Conservation (phyloP, 345 rosid species). For the Hibiscus tridactylites region DNA sequence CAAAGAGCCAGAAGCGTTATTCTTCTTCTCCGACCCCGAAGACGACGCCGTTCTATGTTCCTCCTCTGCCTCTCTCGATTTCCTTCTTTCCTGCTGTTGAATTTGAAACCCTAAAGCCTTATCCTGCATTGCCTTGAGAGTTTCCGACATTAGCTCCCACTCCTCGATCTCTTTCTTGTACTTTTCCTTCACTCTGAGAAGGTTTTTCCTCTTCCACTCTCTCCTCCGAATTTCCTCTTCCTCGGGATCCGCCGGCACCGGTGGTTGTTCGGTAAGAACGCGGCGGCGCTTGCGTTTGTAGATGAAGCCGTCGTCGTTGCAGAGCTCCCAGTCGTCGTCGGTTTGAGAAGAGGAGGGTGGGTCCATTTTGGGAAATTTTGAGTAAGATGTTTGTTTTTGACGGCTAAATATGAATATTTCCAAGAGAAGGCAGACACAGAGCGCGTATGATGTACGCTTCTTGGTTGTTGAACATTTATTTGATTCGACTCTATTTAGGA, state of each 20-base stretch:
- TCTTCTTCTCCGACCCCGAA: conserved; percentile 7
- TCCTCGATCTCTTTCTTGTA: conserved; percentile 51
- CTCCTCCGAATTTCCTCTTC: conserved; percentile 1
- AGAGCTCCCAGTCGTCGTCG: conserved; percentile 63
- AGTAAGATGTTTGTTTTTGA: not conserved
- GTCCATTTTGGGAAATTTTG: not conserved
- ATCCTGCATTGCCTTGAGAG: conserved; percentile 40
- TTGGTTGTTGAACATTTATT: not conserved
- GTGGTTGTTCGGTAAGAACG: conserved; percentile 15
- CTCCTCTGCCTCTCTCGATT: conserved; percentile 6
- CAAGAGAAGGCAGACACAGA: not conserved
- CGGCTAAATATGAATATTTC: not conserved
- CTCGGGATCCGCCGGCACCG: conserved; percentile 24
- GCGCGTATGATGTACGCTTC: not conserved
- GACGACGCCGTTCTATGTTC: conserved; percentile 17
- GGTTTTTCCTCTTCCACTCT: conserved; percentile 15
- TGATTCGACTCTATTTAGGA: not conserved
- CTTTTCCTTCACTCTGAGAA: conserved; percentile 42
- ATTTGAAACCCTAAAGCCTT: conserved; percentile 26
- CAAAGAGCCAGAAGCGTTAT: conserved; percentile 22
- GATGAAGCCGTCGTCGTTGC: conserved; percentile 72
- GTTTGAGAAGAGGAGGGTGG: not conserved
- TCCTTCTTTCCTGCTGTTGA: conserved; percentile 15
- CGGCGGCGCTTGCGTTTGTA: conserved; percentile 57
- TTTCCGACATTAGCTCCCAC: conserved; percentile 63